Evolutionary conservation across 2,329 filamentous ascomycete species (phyloP).

Genomic region (Daldinia sp.): DNA sequence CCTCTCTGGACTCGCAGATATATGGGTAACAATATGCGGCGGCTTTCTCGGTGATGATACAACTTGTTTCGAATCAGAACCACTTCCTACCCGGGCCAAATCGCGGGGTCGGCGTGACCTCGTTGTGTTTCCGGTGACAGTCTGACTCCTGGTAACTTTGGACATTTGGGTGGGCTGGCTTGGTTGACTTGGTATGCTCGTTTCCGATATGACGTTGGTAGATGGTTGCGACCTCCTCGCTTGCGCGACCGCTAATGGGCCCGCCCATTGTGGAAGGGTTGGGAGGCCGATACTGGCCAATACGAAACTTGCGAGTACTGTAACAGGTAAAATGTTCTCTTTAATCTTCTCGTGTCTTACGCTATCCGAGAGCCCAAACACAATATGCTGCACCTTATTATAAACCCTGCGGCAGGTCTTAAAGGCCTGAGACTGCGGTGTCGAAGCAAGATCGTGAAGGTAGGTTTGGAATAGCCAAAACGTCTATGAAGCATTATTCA

Average conservation of each 20-base stretch:
- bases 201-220: conserved; percentile 68
- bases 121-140: conserved; percentile 62
- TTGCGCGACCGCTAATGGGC: conserved; percentile 82
- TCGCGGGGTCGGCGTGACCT: conserved; percentile 60
- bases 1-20: conserved; percentile 20
- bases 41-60: conserved; percentile 29
- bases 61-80: conserved; percentile 48
- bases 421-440: conserved; percentile 79
- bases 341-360: conserved; percentile 77
- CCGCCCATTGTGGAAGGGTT: conserved; percentile 78
- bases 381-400: conserved; percentile 88
- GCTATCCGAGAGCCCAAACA: conserved; percentile 78
- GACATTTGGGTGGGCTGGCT: conserved; percentile 45
- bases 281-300: conserved; percentile 79
- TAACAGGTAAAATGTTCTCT: conserved; percentile 82
- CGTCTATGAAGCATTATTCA: conserved; percentile 62
- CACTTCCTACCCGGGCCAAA: conserved; percentile 55
- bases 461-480: conserved; percentile 94
- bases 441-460: conserved; percentile 79
- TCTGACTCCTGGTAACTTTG: conserved; percentile 73
- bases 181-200: conserved; percentile 49
- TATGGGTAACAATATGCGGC: conserved; percentile 21
- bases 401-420: conserved; percentile 84
- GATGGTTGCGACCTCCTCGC: conserved; percentile 75
- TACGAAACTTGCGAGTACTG: conserved; percentile 81